phyloP scores from a whole-genome alignment of 1,284 basidiomycete species.

The Apiotrichum gamsii region DNA sequence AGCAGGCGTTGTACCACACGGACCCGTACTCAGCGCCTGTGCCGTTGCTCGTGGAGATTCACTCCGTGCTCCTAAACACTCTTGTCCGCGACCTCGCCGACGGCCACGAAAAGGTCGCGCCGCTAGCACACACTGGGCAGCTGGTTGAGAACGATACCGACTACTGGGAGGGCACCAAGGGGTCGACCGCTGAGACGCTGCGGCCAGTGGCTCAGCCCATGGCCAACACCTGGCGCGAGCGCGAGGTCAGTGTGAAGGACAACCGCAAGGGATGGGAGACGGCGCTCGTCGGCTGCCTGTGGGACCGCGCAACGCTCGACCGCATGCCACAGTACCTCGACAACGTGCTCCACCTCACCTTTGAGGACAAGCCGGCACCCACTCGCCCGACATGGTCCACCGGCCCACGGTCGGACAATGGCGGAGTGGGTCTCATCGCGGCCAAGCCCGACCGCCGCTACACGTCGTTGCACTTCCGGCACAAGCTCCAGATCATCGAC shows the following conservation, averaged over 20 bases:
- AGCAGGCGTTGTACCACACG: constrained; percentile 74
- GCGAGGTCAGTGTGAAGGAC: constrained; percentile 34
- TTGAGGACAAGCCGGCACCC: constrained; percentile 49
- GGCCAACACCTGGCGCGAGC: constrained; percentile 30
- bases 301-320: constrained; percentile 74
- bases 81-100: constrained; percentile 62
- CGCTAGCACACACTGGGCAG: constrained; percentile 28
- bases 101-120: constrained; percentile 28
- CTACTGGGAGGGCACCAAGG: constrained; percentile 44
- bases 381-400: constrained; percentile 46
- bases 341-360: constrained; percentile 68
- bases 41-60: constrained; percentile 75
- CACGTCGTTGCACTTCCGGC: constrained; percentile 61
- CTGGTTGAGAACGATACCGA: constrained; percentile 36
- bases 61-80: constrained; percentile 80
- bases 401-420: constrained; percentile 43
- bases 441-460: constrained; percentile 61
- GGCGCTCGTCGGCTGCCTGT: constrained; percentile 75
- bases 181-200: constrained; percentile 43
- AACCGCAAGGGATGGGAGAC: constrained; percentile 61
- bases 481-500: constrained; percentile 76
- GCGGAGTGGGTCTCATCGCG: constrained; percentile 31
- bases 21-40: constrained; percentile 61
- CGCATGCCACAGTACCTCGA: constrained; percentile 69
- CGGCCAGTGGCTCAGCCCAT: constrained; percentile 30